These are phyloP conservation scores for Nadsonia commutata DNA, from an alignment of 1,139 yeast species.

Conservation along the genomic window DNA sequence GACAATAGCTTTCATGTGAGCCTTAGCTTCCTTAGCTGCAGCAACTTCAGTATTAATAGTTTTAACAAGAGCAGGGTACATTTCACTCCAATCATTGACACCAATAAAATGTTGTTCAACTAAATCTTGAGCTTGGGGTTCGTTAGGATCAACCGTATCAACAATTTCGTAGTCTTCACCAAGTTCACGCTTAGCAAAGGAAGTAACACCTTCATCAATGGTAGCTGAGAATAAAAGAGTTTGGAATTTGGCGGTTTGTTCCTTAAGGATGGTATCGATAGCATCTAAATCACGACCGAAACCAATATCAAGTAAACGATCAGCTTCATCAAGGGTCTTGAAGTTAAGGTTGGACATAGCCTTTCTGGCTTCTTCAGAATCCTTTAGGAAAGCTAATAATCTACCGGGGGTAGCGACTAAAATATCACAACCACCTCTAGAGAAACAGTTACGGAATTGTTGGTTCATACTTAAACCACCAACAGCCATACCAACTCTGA, in stretches of 20 bases:
- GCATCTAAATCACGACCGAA: conserved; percentile 49
- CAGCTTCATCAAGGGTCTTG: conserved; percentile 81
- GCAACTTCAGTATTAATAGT: conserved; percentile 14
- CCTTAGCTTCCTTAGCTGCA: conserved; percentile 18
- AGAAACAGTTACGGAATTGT: conserved; percentile 25
- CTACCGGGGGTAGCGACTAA: conserved; percentile 90
- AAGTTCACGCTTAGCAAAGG: conserved; percentile 51
- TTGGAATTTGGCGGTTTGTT: conserved; percentile 30
- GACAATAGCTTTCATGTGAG: conserved; percentile 57
- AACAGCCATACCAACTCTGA: conserved; percentile 29
- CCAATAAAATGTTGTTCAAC: conserved; percentile 53
- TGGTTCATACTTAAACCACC: conserved; percentile 34
- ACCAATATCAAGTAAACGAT: conserved; percentile 63
- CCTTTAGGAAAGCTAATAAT: conserved; percentile 41
- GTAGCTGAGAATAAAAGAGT: conserved; percentile 83
- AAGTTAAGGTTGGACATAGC: conserved; percentile 43
- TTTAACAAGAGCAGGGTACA: conserved; percentile 20
- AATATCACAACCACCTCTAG: conserved; percentile 29
- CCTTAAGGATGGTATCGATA: conserved; percentile 35
- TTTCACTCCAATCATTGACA: conserved; percentile 28
- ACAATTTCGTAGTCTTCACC: conserved; percentile 50
- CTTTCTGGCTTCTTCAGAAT: conserved; percentile 29
- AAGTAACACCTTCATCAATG: conserved; percentile 49
- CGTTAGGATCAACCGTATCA: conserved; percentile 64
- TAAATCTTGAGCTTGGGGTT: conserved; percentile 63